Evolutionary conservation across 768 basidiomycete genomes (phyloP).

Genomic region (Boletus barrowsii): DNA sequence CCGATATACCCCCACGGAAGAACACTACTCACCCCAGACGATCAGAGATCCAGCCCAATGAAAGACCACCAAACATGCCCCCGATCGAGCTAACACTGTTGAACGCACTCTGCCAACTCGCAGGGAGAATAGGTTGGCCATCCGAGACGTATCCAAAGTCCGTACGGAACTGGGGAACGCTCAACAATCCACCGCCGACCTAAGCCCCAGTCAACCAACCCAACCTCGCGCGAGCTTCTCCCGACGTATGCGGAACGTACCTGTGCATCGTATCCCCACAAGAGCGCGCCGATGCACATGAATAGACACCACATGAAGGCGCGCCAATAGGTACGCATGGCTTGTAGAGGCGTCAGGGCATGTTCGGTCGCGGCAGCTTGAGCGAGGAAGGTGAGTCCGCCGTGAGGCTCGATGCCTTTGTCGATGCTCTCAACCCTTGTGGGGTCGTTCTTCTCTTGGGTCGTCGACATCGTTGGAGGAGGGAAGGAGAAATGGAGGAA

Average conservation of each 20-base stretch:
- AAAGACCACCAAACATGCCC: constrained; percentile 27
- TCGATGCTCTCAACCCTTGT: constrained; percentile 6
- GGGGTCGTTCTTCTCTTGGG: constrained; percentile 10
- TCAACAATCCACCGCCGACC: constrained; percentile 20
- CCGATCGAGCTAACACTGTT: constrained; percentile 24
- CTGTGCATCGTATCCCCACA: constrained; percentile 27
- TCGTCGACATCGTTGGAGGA: constrained; percentile 1
- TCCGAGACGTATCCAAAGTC: constrained; percentile 22
- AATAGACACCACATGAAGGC: constrained; percentile 25
- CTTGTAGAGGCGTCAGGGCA: constrained; percentile 17
- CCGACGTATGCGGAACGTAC: constrained; percentile 4
- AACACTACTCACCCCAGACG: constrained; percentile 13
- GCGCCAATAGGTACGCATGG: constrained; percentile 24
- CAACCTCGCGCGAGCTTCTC: too few relatives aligned
- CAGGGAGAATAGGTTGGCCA: constrained; percentile 13
- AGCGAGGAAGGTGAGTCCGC: constrained; percentile 20
- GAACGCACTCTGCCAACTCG: constrained; percentile 29
- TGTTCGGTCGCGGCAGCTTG: constrained; percentile 21
- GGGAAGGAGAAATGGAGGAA: background rate
- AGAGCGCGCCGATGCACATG: constrained; percentile 22
- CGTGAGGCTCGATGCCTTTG: background rate
- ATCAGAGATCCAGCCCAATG: constrained; percentile 23
- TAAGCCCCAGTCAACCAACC: background rate
- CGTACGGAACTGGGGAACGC: constrained; percentile 22
- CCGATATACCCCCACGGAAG: background rate